Conservation (phyloP, 2,329 filamentous ascomycete genomes). For the Ophiostoma sp. region DNA sequence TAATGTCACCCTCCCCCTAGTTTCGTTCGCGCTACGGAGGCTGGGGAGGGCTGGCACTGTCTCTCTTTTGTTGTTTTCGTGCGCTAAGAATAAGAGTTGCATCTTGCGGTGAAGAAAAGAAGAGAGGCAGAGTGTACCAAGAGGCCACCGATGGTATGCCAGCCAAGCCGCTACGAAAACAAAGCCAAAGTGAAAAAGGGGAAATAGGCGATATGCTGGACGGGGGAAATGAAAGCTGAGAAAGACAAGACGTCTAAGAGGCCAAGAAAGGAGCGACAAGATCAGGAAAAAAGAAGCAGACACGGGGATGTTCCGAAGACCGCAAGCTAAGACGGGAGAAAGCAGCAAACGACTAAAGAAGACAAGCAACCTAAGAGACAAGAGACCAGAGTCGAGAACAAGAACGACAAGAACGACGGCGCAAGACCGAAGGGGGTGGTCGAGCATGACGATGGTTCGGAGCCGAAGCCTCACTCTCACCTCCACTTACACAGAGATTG, state of each 20-base stretch:
- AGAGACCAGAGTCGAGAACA: neutral
- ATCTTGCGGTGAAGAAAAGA: slow-evolving; percentile 3
- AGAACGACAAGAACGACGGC: neutral
- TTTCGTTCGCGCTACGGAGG: neutral
- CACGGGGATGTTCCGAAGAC: neutral
- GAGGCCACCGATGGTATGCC: neutral
- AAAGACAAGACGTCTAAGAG: neutral
- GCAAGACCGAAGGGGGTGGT: neutral
- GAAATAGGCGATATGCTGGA: neutral
- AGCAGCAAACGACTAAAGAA: neutral
- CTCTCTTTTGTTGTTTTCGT: neutral
- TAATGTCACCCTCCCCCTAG: neutral
- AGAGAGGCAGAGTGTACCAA: neutral
- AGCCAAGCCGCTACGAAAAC: slow-evolving; percentile 6
- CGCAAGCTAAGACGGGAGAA: neutral
- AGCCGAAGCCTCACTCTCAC: neutral
- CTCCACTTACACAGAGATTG: neutral
- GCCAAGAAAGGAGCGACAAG: neutral
- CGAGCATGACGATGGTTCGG: neutral
- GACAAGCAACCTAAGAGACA: too few relatives aligned
- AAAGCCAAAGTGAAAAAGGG: neutral
- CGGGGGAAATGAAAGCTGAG: neutral
- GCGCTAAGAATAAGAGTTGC: neutral
- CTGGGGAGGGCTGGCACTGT: neutral
- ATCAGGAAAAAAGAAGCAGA: neutral